A percentile compares a stretch with the other conserved stretches of the same genome.
Evolutionary conservation across 78 protist genomes (phyloP).

Genomic region (Speleostelium caveatum): DNA sequence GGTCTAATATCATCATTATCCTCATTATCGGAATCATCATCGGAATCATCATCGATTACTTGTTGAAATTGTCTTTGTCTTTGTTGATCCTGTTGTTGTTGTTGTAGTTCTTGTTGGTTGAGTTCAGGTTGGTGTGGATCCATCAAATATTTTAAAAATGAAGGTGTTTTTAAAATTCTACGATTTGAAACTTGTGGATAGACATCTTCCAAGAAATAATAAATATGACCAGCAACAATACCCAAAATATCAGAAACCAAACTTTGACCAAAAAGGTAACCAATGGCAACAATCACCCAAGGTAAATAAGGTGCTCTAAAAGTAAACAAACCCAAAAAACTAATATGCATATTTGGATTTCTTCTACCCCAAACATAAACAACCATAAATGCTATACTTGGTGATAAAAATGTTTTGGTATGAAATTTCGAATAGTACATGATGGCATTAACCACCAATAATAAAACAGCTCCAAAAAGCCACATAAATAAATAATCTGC

Average conservation of each 20-base stretch:
- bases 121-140: background rate
- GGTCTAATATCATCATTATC: background rate
- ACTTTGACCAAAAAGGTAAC: conserved; percentile 56
- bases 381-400: conserved; percentile 80
- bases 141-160: conserved; percentile 1
- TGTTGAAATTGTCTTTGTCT: background rate
- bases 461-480: conserved; percentile 63
- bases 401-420: conserved; percentile 71
- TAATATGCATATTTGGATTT: conserved; percentile 77
- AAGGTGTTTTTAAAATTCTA: conserved; percentile 72
- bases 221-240: conserved; percentile 70
- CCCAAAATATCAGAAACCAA: conserved; percentile 72
- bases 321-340: conserved; percentile 80
- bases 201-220: conserved; percentile 71
- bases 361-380: conserved; percentile 81
- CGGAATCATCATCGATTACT: background rate
- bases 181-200: conserved; percentile 62
- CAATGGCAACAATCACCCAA: conserved; percentile 77
- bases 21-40: too few relatives aligned
- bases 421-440: conserved; percentile 50
- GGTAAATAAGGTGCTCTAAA: conserved; percentile 82
- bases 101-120: background rate
- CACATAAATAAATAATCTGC: conserved; percentile 82
- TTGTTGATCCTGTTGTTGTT: conserved; percentile 34
- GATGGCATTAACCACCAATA: conserved; percentile 68